These are phyloP conservation scores for Cercospora sp. DNA, from an alignment of 2,329 filamentous ascomycete species.

Conservation along the genomic window DNA sequence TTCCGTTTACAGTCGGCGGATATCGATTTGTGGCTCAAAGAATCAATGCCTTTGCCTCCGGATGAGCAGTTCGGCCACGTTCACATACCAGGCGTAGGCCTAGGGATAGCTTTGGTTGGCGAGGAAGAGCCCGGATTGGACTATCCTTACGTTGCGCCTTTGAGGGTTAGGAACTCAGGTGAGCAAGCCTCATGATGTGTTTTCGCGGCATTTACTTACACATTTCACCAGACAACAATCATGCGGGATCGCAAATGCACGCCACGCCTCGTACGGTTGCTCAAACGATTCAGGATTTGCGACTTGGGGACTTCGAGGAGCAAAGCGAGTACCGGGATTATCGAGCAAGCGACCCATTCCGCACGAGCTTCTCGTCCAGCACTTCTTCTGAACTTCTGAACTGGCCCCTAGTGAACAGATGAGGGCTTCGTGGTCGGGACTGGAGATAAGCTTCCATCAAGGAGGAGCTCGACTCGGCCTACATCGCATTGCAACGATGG, in stretches of 20 bases:
- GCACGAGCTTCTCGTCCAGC: not conserved
- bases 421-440: not conserved
- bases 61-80: not conserved
- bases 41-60: conserved; percentile 10
- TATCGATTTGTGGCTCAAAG: conserved; percentile 11
- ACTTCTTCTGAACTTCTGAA: conserved; percentile 1
- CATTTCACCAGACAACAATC: not conserved
- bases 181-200: not conserved
- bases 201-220: not conserved
- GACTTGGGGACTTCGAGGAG: not conserved
- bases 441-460: not conserved
- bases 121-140: not conserved
- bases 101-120: not conserved
- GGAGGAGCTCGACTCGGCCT: not conserved
- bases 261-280: not conserved
- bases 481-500: not conserved
- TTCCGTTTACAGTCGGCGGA: conserved; percentile 3
- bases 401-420: conserved; percentile 12
- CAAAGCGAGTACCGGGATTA: not conserved
- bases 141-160: not conserved
- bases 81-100: not conserved
- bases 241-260: not conserved
- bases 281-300: not conserved
- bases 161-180: not conserved
- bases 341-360: conserved; percentile 6